A percentile compares a stretch with the other conserved stretches of the same genome.
These are phyloP conservation scores for Lentinula novae-zelandiae DNA, from an alignment of 1,284 basidiomycete genomes.

Conservation along the genomic window DNA sequence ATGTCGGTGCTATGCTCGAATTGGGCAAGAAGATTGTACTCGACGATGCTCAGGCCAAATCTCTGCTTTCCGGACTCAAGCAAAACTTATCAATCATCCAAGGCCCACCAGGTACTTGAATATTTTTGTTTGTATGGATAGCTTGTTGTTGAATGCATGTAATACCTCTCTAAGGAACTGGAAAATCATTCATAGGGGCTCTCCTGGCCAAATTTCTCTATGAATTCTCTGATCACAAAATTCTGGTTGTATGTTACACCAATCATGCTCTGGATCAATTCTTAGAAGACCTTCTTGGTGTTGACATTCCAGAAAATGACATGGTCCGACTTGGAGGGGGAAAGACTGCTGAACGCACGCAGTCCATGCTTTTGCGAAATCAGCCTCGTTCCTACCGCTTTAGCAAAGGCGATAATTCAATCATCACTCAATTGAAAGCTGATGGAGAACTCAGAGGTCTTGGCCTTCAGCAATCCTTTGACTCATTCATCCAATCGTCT, in stretches of 20 bases:
- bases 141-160: not conserved
- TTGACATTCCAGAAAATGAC: slow-evolving; percentile 43
- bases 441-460: slow-evolving; percentile 26
- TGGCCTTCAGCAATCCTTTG: slow-evolving; percentile 20
- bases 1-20: slow-evolving; percentile 37
- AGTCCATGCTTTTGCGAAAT: slow-evolving; percentile 29
- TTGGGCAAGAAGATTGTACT: slow-evolving; percentile 38
- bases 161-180: slow-evolving; percentile 43
- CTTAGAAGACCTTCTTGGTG: slow-evolving; percentile 51
- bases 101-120: slow-evolving; percentile 55
- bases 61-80: slow-evolving; percentile 47
- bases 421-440: slow-evolving; percentile 30
- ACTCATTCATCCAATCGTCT: slow-evolving; percentile 30
- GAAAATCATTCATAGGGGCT: slow-evolving; percentile 66
- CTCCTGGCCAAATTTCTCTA: slow-evolving; percentile 55
- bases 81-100: slow-evolving; percentile 60
- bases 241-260: slow-evolving; percentile 64
- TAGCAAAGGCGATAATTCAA: slow-evolving; percentile 26
- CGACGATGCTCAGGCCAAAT: slow-evolving; percentile 47
- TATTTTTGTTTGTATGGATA: slow-evolving; percentile 13
- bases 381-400: slow-evolving; percentile 23
- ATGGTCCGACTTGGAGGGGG: slow-evolving; percentile 57
- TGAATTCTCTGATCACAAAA: slow-evolving; percentile 31
- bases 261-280: slow-evolving; percentile 69
- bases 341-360: slow-evolving; percentile 37